Conservation (phyloP, 2,329 filamentous ascomycete species). For the Phaeosphaeriaceae sp. region DNA sequence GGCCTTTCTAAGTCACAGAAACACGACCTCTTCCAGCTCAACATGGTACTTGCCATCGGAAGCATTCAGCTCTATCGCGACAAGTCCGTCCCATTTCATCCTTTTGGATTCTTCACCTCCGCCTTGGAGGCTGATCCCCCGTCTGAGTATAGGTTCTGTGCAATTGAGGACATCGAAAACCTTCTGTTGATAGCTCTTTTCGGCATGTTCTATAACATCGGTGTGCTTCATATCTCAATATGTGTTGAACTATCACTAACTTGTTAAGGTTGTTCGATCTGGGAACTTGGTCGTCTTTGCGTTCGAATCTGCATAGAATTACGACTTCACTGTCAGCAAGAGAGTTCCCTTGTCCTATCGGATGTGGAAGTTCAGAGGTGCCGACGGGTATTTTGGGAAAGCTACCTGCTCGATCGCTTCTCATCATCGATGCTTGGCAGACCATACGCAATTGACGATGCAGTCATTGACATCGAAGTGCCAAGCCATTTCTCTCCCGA, state of each 20-base stretch:
- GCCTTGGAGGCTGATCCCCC: neutral
- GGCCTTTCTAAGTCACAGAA: neutral
- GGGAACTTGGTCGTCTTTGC: neutral
- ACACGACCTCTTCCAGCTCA: neutral
- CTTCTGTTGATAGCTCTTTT: neutral
- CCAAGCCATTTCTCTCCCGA: neutral
- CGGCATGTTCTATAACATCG: neutral
- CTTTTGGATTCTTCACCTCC: neutral
- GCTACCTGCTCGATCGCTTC: neutral
- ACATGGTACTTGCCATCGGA: neutral
- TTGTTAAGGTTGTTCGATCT: neutral
- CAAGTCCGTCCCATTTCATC: neutral
- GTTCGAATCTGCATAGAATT: neutral
- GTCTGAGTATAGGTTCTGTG: neutral
- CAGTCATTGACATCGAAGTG: neutral
- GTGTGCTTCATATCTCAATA: neutral
- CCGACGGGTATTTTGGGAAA: neutral
- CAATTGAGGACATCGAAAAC: neutral
- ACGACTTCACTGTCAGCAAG: neutral
- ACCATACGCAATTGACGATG: neutral
- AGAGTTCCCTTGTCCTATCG: neutral
- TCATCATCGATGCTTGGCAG: neutral
- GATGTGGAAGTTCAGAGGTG: neutral
- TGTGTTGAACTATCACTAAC: neutral
- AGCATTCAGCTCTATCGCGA: neutral